These are phyloP conservation scores for Umbelopsis isabellina DNA, from an alignment of 192 early-diverging fungal genomes.

Conservation along the genomic window DNA sequence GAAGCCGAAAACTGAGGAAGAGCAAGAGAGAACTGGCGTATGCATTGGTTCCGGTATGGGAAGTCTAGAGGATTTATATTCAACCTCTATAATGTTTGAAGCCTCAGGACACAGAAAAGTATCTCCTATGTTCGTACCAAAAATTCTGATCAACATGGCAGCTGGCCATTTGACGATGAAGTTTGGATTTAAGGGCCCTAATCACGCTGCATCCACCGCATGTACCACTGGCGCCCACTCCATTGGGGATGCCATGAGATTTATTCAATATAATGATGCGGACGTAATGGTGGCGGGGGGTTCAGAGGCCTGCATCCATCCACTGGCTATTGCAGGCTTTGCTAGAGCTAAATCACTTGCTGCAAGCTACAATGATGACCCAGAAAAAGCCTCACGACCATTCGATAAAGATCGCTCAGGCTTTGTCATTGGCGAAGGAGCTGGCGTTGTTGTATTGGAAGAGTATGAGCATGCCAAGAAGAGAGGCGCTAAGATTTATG, in stretches of 20 bases:
- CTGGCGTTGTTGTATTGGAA: conserved; percentile 87
- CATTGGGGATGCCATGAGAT: conserved; percentile 92
- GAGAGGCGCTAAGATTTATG: conserved; percentile 89
- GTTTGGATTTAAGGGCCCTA: conserved; percentile 88
- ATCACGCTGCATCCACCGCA: conserved; percentile 91
- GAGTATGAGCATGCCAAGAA: conserved; percentile 84
- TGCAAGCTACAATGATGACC: conserved; percentile 78
- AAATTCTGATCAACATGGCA: conserved; percentile 92
- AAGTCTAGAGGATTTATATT: conserved; percentile 81
- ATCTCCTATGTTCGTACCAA: conserved; percentile 90
- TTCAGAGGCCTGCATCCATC: conserved; percentile 82
- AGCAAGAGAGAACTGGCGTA: conserved; percentile 81
- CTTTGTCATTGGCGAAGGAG: conserved; percentile 95
- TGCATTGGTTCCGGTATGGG: conserved; percentile 96
- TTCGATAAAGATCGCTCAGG: conserved; percentile 88
- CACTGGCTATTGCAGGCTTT: conserved; percentile 90
- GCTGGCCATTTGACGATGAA: conserved; percentile 92
- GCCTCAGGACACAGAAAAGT: conserved; percentile 72
- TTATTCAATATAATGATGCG: conserved; percentile 90
- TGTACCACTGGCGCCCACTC: conserved; percentile 97
- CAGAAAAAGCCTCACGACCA: conserved; percentile 82
- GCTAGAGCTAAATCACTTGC: conserved; percentile 78
- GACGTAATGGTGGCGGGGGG: conserved; percentile 97
- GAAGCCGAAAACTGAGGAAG: conserved; percentile 53
- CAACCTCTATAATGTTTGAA: conserved; percentile 55